phyloP scores from a whole-genome alignment of 2,329 filamentous ascomycete genomes.

The Aureobasidium sp. region DNA sequence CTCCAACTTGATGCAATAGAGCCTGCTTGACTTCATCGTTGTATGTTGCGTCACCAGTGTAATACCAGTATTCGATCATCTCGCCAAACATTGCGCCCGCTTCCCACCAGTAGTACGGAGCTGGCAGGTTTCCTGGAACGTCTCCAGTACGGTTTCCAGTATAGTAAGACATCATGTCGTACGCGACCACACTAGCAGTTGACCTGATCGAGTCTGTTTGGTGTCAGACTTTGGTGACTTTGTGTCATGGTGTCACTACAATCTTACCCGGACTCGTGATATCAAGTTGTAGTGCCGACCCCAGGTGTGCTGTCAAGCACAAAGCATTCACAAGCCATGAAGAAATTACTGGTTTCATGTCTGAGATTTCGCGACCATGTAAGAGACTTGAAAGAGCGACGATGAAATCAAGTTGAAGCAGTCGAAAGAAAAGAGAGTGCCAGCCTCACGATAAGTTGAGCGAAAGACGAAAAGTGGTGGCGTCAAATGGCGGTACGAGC shows the following conservation, averaged over 20 bases:
- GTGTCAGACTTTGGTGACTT: not conserved
- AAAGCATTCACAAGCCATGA: constrained; percentile 7
- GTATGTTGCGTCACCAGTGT: constrained; percentile 59
- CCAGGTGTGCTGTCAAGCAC: not conserved
- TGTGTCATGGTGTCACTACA: not conserved
- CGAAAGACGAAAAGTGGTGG: not conserved
- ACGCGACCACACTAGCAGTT: constrained; percentile 26
- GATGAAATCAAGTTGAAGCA: not conserved
- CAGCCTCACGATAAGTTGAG: not conserved
- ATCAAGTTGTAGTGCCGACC: constrained; percentile 6
- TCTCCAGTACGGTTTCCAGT: constrained; percentile 26
- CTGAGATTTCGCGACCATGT: not conserved
- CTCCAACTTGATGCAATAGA: constrained; percentile 55
- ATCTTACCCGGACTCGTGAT: constrained; percentile 11
- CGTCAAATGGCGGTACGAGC: not conserved
- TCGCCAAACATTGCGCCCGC: constrained; percentile 56
- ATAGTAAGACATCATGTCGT: constrained; percentile 30
- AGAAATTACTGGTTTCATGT: not conserved
- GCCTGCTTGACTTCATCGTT: constrained; percentile 53
- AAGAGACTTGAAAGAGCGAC: not conserved
- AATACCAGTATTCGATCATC: constrained; percentile 54
- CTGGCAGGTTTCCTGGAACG: constrained; percentile 35
- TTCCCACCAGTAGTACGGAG: constrained; percentile 71
- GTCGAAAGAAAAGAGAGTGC: not conserved
- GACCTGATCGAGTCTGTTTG: constrained; percentile 25